phyloP scores from a whole-genome alignment of 202 grass and related monocot species.

The Bolboschoenoplectus hybrid region DNA sequence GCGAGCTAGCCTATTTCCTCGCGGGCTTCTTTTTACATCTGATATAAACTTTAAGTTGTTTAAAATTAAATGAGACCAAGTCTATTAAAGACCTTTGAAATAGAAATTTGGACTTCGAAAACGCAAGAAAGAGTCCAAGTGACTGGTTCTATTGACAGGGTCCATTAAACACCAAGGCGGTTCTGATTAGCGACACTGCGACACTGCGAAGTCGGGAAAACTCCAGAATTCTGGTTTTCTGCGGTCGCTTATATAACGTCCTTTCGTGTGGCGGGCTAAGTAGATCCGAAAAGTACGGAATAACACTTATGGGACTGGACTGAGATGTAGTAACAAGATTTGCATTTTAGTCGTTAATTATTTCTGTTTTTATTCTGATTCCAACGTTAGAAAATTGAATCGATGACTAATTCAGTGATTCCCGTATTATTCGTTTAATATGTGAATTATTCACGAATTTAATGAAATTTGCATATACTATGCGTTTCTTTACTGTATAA shows the following conservation, averaged over 20 bases:
- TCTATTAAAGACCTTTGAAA: neutral
- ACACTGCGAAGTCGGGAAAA: neutral
- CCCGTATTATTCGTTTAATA: too few relatives aligned
- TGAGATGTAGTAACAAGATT: too few relatives aligned
- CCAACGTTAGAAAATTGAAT: too few relatives aligned
- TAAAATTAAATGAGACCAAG: neutral
- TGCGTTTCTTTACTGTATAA: too few relatives aligned
- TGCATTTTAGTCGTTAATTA: too few relatives aligned
- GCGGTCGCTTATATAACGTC: too few relatives aligned
- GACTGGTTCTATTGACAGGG: neutral
- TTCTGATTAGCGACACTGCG: neutral
- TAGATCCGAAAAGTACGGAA: neutral
- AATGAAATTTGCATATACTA: too few relatives aligned
- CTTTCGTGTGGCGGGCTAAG: neutral
- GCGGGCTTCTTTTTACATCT: neutral
- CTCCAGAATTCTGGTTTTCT: neutral
- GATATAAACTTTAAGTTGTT: neutral
- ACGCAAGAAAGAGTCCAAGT: neutral
- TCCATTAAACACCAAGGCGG: neutral
- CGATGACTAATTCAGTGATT: too few relatives aligned
- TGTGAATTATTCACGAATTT: too few relatives aligned
- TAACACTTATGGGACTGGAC: neutral
- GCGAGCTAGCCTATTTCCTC: neutral
- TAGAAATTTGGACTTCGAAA: neutral
- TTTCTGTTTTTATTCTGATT: too few relatives aligned